Base-by-base conservation (phyloP, 164 flowering plant species). In the Vitis riparia region DNA sequence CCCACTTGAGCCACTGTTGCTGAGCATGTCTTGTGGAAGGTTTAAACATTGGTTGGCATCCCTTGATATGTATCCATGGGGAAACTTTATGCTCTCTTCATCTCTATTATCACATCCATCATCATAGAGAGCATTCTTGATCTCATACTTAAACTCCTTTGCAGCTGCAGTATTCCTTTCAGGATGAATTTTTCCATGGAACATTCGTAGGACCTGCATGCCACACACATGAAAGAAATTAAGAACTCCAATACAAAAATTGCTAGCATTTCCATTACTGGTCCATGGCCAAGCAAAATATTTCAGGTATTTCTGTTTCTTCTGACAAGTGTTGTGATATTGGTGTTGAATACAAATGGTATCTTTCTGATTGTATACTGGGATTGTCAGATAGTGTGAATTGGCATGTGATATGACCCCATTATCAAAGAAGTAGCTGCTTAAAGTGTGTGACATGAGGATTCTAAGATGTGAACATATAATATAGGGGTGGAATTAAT, bases 151-250 rank as follows among this genome's bases (percentile, higher is more conserved):
- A n/a, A 50, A 61, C 29, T 62, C 75, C 63, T 55, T 65, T 66
- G 55, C 71, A 69, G 69, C 68, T 58, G 30, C 55, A 8, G 69
- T 30, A 63, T 37, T 37, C 44, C 47, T 75, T 67, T 75, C 86
- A 59, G 84, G 86, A 68, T 83, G 78, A 49, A 83, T 71, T 73
- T 77, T 83, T 56, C 75, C 76, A 52, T 75, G 75, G 72, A 83
- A 73, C 57, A 78, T 73, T 29, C 67, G 70, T 19, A 71, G 72
- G 62, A 81, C 78, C 86, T 83, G 84, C 76, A 76, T 60, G 48
- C 11, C 67, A 69, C 14, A 11, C 32, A 72, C 11, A 8, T 37
- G 44, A 37, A 44, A 63, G 44, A 48, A 60, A 37, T 71, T 11
- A 49, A 29, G 9, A 49, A 3, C 5, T 50, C 11, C 30, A 47